Percentiles rank a stretch among this genome's conserved stretches.
These are phyloP conservation scores for Fraxinus velutina DNA, from an alignment of 305 asterid species.

Conservation along the genomic window DNA sequence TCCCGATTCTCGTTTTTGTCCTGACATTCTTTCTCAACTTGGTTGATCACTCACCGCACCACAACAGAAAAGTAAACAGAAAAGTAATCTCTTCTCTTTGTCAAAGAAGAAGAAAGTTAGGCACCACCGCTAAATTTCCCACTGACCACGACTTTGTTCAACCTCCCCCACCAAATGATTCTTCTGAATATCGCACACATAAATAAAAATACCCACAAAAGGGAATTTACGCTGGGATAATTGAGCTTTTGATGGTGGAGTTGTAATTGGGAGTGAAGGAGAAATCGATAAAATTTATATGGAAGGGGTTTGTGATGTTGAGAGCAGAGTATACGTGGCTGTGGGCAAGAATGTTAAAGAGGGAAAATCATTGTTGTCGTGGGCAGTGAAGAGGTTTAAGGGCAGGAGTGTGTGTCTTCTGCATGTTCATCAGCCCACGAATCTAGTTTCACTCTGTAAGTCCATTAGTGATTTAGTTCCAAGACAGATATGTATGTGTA, in stretches of 20 bases:
- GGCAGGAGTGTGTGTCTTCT: conserved; percentile 55
- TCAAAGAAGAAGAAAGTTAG: not conserved
- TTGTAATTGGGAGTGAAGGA: conserved; percentile 49
- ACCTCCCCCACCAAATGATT: conserved; percentile 25
- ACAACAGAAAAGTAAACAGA: conserved; percentile 28
- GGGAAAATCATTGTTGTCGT: conserved; percentile 56
- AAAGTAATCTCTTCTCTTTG: conserved; percentile 18
- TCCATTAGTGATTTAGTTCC: not conserved
- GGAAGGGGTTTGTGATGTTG: conserved; percentile 36
- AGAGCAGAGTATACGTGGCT: conserved; percentile 54
- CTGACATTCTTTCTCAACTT: not conserved
- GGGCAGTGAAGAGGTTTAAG: conserved; percentile 57
- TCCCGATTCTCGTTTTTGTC: not conserved
- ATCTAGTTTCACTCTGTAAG: conserved; percentile 51
- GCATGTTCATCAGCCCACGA: conserved; percentile 73
- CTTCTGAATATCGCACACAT: conserved; percentile 2
- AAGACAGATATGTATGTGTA: not conserved
- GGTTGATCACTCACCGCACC: conserved; percentile 15
- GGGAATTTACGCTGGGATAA: not conserved
- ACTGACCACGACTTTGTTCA: conserved; percentile 26
- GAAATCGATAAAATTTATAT: conserved; percentile 24
- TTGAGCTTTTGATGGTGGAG: conserved; percentile 21
- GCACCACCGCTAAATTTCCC: conserved; percentile 28
- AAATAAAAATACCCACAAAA: not conserved
- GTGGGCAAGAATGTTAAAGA: conserved; percentile 69